These are phyloP conservation scores for Dimargaris verticillata DNA, from an alignment of 192 early-diverging fungal species.

Conservation along the genomic window DNA sequence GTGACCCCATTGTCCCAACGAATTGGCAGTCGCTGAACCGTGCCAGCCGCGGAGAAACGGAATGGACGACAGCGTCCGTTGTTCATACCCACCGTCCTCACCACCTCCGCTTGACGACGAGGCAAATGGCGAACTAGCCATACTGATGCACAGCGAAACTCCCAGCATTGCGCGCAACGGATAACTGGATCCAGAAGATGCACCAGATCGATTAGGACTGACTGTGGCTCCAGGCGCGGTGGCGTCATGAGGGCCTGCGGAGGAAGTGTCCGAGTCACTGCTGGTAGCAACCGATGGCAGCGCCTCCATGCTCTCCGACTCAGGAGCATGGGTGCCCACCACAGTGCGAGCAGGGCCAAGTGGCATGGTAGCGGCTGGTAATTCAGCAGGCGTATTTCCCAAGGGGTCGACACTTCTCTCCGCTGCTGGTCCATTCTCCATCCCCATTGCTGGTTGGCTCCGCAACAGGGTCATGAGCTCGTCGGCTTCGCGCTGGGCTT, in stretches of 20 bases:
- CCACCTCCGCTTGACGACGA: neutral
- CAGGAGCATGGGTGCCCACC: neutral
- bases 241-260: neutral
- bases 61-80: slow-evolving; percentile 4
- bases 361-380: no score
- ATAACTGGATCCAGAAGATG: neutral
- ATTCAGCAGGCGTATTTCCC: neutral
- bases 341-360: neutral
- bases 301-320: neutral
- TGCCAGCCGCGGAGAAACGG: neutral
- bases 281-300: neutral
- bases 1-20: neutral
- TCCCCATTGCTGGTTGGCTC: neutral
- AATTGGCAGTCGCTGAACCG: neutral
- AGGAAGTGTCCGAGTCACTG: neutral
- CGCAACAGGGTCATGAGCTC: neutral
- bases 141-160: slow-evolving; percentile 2
- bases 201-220: neutral
- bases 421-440: neutral
- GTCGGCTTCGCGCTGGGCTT: neutral
- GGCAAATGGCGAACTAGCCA: neutral
- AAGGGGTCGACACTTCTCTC: neutral
- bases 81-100: neutral
- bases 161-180: slow-evolving; percentile 1
- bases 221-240: no score